phyloP scores from a whole-genome alignment of 2,329 filamentous ascomycete genomes.

The Bipolaris sorokiniana region DNA sequence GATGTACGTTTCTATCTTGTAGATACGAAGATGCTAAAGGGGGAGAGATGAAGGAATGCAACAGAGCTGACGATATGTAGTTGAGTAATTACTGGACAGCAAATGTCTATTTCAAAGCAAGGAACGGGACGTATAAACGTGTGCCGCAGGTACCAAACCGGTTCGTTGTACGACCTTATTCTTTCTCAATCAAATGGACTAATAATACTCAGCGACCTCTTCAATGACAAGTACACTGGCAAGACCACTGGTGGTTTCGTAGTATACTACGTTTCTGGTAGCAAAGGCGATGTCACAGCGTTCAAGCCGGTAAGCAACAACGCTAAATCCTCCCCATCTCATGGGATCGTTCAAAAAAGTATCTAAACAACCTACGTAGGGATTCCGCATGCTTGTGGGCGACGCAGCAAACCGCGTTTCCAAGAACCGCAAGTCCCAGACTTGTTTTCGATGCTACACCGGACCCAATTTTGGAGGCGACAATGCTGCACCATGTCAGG shows the following conservation, averaged over 20 bases:
- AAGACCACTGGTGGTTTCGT: conserved; percentile 51
- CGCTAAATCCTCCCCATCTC: neutral
- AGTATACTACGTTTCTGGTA: conserved; percentile 57
- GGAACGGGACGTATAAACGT: conserved; percentile 42
- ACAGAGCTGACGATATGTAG: conserved; percentile 2
- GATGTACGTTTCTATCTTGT: conserved; percentile 15
- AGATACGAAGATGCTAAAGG: neutral
- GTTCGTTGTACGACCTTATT: neutral
- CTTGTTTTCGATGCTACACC: conserved; percentile 56
- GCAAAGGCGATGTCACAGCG: conserved; percentile 50
- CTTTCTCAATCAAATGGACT: neutral
- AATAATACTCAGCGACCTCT: conserved; percentile 41
- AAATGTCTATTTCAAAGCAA: conserved; percentile 43
- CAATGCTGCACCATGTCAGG: conserved; percentile 43
- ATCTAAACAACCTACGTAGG: conserved; percentile 42
- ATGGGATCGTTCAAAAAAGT: fast-evolving
- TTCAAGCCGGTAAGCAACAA: conserved; percentile 42
- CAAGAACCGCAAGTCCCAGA: conserved; percentile 39
- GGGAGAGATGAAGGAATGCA: neutral
- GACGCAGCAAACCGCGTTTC: conserved; percentile 42
- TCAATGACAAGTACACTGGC: conserved; percentile 41
- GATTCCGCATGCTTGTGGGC: conserved; percentile 57
- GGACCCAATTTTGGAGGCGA: conserved; percentile 55
- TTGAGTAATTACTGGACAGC: conserved; percentile 44
- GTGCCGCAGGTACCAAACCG: conserved; percentile 38